Evolutionary conservation across 2,329 filamentous ascomycete genomes (phyloP).

Genomic region (Claviceps quebecensis): DNA sequence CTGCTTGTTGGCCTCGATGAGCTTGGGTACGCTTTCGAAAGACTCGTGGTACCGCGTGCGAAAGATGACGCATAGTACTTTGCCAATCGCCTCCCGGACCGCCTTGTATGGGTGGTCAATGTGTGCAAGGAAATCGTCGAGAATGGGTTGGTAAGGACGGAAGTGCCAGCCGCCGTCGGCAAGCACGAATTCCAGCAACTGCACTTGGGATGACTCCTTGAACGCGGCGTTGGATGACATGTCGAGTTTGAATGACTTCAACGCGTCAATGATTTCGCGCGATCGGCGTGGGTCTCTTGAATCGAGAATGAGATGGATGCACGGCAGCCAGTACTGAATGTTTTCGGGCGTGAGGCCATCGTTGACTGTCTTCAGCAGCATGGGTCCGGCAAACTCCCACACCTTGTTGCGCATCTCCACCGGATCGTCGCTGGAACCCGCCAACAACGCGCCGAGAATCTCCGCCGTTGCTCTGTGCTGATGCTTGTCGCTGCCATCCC

Average conservation of each 20-base stretch:
- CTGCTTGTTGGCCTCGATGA: slow-evolving; percentile 66
- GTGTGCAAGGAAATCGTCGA: slow-evolving; percentile 78
- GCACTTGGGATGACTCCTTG: slow-evolving; percentile 95
- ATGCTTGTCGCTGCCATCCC: slow-evolving; percentile 91
- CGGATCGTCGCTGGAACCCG: slow-evolving; percentile 65
- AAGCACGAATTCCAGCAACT: slow-evolving; percentile 77
- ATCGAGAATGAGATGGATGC: slow-evolving; percentile 77
- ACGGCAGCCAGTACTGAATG: slow-evolving; percentile 85
- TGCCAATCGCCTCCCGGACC: slow-evolving; percentile 86
- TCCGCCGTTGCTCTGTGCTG: slow-evolving; percentile 93
- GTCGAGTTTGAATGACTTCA: slow-evolving; percentile 78
- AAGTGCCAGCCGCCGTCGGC: slow-evolving; percentile 93
- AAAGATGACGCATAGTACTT: slow-evolving; percentile 77
- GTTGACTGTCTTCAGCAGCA: slow-evolving; percentile 73
- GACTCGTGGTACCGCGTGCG: slow-evolving; percentile 90
- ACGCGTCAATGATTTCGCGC: slow-evolving; percentile 71
- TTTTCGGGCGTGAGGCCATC: slow-evolving; percentile 93
- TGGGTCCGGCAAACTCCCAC: slow-evolving; percentile 83
- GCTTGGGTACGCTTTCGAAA: slow-evolving; percentile 60
- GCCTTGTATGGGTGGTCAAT: slow-evolving; percentile 97
- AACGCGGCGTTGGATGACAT: slow-evolving; percentile 94
- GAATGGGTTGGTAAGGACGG: slow-evolving; percentile 72
- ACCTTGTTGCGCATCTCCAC: slow-evolving; percentile 58
- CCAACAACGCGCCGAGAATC: slow-evolving; percentile 75
- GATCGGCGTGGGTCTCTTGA: slow-evolving; percentile 79